Evolutionary conservation across 331 rosid genomes (phyloP).

Genomic region (Quercus lobata): DNA sequence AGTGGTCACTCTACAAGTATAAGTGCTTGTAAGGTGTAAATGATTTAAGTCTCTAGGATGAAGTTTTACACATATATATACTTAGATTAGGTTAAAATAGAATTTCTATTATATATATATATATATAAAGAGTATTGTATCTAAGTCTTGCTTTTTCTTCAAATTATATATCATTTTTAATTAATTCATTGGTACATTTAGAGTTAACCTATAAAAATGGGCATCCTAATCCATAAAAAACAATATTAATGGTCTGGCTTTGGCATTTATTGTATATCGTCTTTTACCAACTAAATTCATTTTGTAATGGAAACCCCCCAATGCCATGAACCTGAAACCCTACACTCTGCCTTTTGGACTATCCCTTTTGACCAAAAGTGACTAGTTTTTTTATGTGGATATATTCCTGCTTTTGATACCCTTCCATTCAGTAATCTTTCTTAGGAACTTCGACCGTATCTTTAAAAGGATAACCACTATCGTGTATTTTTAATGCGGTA

Average conservation of each 20-base stretch:
- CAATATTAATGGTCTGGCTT: not conserved
- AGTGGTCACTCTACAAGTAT: rapidly evolving
- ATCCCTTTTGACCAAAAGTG: slow-evolving; percentile 11
- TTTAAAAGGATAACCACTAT: not conserved
- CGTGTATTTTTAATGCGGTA: rapidly evolving
- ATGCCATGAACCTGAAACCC: not conserved
- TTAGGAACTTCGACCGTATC: not conserved
- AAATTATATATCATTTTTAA: too few species aligned
- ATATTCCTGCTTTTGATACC: slow-evolving; percentile 8
- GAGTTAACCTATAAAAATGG: too few species aligned
- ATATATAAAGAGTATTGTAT: too few species aligned
- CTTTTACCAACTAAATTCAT: not conserved
- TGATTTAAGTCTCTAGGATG: rapidly evolving
- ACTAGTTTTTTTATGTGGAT: not conserved
- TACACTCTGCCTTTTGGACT: not conserved
- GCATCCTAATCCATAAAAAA: too few species aligned
- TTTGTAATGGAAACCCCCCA: not conserved
- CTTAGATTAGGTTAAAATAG: too few species aligned
- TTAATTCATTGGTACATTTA: too few species aligned
- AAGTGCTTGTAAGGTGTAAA: rapidly evolving
- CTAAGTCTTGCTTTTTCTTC: too few species aligned
- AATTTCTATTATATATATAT: too few species aligned
- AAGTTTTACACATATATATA: too few species aligned
- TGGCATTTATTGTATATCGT: not conserved
- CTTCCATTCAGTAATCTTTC: not conserved